Percentiles rank a stretch among this genome's conserved stretches.
Evolutionary conservation across 495 filamentous ascomycete genomes (phyloP).

Genomic region (Podospora pseudoanserina): DNA sequence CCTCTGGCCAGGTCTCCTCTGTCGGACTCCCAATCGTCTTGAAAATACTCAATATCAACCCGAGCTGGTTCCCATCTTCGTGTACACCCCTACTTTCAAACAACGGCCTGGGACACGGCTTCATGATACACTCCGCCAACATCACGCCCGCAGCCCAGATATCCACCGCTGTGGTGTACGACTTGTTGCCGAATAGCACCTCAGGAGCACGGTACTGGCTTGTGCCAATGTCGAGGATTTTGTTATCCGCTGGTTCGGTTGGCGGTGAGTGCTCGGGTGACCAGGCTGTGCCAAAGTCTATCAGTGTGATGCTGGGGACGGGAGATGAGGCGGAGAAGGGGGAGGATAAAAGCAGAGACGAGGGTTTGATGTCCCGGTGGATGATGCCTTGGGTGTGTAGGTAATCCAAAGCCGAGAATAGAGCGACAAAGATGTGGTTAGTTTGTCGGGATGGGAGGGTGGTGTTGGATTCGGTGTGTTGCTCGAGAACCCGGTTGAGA

Average conservation of each 20-base stretch:
- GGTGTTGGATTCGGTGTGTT: neutral
- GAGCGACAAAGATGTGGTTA: conserved; percentile 52
- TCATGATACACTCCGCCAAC: conserved; percentile 58
- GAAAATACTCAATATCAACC: conserved; percentile 87
- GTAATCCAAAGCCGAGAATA: conserved; percentile 70
- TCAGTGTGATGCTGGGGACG: conserved; percentile 68
- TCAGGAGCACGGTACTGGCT: conserved; percentile 89
- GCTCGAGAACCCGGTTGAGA: conserved; percentile 44
- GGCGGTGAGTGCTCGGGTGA: conserved; percentile 53
- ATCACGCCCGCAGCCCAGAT: conserved; percentile 88
- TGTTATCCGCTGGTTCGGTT: conserved; percentile 61
- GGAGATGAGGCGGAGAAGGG: conserved; percentile 59
- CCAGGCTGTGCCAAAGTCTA: conserved; percentile 93
- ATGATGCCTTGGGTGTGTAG: conserved; percentile 74
- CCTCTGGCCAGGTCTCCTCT: conserved; percentile 69
- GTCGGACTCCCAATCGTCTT: conserved; percentile 81
- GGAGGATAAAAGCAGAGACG: conserved; percentile 74
- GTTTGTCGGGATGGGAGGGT: conserved; percentile 28
- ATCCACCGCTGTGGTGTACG: conserved; percentile 70
- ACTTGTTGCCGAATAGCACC: conserved; percentile 76
- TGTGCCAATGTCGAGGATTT: conserved; percentile 91
- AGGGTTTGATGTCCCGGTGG: conserved; percentile 92
- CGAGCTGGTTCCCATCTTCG: conserved; percentile 86
- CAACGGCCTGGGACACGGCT: conserved; percentile 46
- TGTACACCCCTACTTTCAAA: conserved; percentile 70